Evolutionary conservation across 2,329 filamentous ascomycete genomes (phyloP).

Genomic region (Penicillium occitanis): DNA sequence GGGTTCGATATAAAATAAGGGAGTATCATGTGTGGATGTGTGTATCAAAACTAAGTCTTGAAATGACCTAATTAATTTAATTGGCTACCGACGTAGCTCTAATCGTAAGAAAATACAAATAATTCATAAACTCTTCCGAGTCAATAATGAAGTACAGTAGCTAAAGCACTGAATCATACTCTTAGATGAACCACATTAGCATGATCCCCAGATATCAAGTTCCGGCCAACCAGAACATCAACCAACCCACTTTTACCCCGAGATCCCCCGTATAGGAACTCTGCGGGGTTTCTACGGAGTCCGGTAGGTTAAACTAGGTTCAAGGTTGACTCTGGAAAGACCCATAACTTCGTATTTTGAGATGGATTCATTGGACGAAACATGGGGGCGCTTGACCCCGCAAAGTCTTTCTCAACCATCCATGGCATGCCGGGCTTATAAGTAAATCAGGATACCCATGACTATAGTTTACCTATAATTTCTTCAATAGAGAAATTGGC

Average conservation of each 20-base stretch:
- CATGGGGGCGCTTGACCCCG: neutral
- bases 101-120: neutral
- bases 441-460: neutral
- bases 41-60: neutral
- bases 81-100: neutral
- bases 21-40: neutral
- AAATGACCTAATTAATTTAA: neutral
- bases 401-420: neutral
- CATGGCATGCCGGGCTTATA: neutral
- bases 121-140: neutral
- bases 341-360: neutral
- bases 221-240: neutral
- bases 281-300: constrained; percentile 5
- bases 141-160: neutral
- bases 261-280: neutral
- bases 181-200: too few species aligned
- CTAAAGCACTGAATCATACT: neutral
- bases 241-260: constrained; percentile 5
- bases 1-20: neutral
- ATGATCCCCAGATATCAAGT: neutral
- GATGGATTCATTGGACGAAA: neutral
- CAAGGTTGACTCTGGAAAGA: neutral
- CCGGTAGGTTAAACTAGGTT: neutral
- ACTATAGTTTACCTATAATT: neutral
- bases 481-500: neutral